Conservation (phyloP, 1,284 basidiomycete species). For the Pisolithus thermaeus region DNA sequence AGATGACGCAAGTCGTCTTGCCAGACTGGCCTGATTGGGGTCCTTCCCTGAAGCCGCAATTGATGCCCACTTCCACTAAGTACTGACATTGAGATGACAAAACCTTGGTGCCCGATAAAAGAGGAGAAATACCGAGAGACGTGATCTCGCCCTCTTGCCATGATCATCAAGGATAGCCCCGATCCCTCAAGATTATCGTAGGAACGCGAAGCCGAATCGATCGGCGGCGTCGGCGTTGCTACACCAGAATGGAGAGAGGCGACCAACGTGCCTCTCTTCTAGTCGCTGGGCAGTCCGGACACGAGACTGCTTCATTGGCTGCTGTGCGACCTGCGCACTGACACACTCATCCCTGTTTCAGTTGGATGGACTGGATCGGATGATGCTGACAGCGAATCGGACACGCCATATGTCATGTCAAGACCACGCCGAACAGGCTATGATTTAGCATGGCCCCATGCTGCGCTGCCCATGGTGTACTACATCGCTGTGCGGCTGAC, state of each 20-base stretch:
- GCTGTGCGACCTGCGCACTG: too few species aligned
- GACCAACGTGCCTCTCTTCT: slow-evolving; percentile 65
- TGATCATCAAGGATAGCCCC: slow-evolving; percentile 52
- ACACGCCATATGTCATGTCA: slow-evolving; percentile 23
- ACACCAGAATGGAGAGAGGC: slow-evolving; percentile 63
- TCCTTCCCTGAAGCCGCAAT: slow-evolving; percentile 64
- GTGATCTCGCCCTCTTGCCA: slow-evolving; percentile 79
- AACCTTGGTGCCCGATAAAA: slow-evolving; percentile 57
- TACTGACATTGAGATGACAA: slow-evolving; percentile 38
- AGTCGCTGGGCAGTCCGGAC: slow-evolving; percentile 66
- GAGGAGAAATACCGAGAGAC: slow-evolving; percentile 80
- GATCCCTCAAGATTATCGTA: slow-evolving; percentile 80
- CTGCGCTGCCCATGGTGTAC: slow-evolving; percentile 67
- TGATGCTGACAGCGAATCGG: slow-evolving; percentile 30
- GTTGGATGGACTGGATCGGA: slow-evolving; percentile 22
- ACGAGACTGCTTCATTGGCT: slow-evolving; percentile 31
- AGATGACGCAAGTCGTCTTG: slow-evolving; percentile 50
- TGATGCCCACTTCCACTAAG: slow-evolving; percentile 26
- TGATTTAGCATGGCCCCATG: slow-evolving; percentile 71
- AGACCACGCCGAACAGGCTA: slow-evolving; percentile 68
- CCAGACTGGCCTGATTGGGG: slow-evolving; percentile 78
- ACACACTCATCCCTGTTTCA: slow-evolving; percentile 31
- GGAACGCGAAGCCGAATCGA: slow-evolving; percentile 60
- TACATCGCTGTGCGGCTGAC: slow-evolving; percentile 77
- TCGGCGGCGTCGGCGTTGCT: slow-evolving; percentile 54